Evolutionary conservation across 2,329 filamentous ascomycete species (phyloP), one percentile per base, ranked within the genome.

Genomic region (Fusarium staphyleae): DNA sequence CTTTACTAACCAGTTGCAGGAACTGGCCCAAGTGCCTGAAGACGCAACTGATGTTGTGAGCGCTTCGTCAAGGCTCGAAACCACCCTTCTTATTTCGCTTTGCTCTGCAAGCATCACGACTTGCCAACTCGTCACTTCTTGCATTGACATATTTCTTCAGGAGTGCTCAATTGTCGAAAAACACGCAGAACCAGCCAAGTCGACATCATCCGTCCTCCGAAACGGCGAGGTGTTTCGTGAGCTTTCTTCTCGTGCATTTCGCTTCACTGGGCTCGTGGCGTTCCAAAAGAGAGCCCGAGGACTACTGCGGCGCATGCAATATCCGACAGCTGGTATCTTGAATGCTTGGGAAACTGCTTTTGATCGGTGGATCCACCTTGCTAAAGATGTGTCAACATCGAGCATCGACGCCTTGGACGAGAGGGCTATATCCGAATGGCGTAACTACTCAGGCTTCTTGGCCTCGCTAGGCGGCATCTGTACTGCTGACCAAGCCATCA

Each of bases 401-500:
- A 69, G 78, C 2, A 63, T 75, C 4, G 81, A 87, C 16, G 70
- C 70, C 7, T 71, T 85, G 14, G 79, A 85, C 29, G 85, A 87
- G 57, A 79, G 73, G 53, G 75, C 77, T 3, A 71, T 88, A 12
- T 78, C 81, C 1, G 85, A 88, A 65, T 89, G 87, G 87, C 80
- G 87, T 30, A 89, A 89, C 58, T 81, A 85, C 63, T 88, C 86
- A 1, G 87, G 87, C 0, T 88, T 89, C 58, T 75, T 89, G 10
- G 86, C 86, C 5, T 87, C 87, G 0, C 72, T 89, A 5, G 86
- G 85, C 12, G 86, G 87, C 3, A 81, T 86, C 47, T 89, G 87
- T 68, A 83, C 83, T 8, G 81, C 86, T 3, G 81, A 85, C 50
- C 82, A 85, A 66, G 76, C 81, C 41, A 74, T 79, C 44, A 74